Percentiles rank a stretch among this genome's conserved stretches.
phyloP scores from a whole-genome alignment of 1,284 basidiomycete genomes.

The Puccinia polysora region DNA sequence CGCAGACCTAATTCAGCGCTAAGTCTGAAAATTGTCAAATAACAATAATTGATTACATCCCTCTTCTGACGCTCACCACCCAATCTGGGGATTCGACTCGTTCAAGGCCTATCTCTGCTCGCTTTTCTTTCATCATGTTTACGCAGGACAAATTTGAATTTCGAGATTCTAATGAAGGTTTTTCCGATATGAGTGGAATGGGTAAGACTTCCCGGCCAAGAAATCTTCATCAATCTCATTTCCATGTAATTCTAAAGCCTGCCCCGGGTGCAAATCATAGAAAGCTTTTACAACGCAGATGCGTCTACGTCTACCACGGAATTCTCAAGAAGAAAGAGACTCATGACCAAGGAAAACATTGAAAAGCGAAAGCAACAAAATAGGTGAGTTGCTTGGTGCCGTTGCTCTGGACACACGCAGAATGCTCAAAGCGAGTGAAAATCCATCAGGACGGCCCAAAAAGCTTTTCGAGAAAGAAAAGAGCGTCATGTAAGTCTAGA shows the following conservation, averaged over 20 bases:
- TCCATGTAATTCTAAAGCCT: too few relatives aligned
- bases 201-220: too few relatives aligned
- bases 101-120: too few relatives aligned
- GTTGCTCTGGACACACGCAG: background rate
- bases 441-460: constrained; percentile 17
- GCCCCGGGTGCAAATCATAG: background rate
- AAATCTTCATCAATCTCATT: too few relatives aligned
- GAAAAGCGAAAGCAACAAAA: constrained; percentile 33
- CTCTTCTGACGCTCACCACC: too few relatives aligned
- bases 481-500: constrained; percentile 13
- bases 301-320: constrained; percentile 3
- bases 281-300: constrained; percentile 16
- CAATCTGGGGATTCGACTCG: too few relatives aligned
- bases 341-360: constrained; percentile 27
- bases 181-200: constrained; percentile 33
- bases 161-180: constrained; percentile 21
- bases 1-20: too few relatives aligned
- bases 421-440: too few relatives aligned
- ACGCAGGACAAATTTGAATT: constrained; percentile 7
- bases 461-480: constrained; percentile 29
- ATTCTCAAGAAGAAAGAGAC: constrained; percentile 21
- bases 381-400: constrained; percentile 1
- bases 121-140: constrained; percentile 4
- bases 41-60: too few relatives aligned
- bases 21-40: too few relatives aligned